Base-by-base conservation (phyloP, 768 basidiomycete genomes). In the Vararia minispora region DNA sequence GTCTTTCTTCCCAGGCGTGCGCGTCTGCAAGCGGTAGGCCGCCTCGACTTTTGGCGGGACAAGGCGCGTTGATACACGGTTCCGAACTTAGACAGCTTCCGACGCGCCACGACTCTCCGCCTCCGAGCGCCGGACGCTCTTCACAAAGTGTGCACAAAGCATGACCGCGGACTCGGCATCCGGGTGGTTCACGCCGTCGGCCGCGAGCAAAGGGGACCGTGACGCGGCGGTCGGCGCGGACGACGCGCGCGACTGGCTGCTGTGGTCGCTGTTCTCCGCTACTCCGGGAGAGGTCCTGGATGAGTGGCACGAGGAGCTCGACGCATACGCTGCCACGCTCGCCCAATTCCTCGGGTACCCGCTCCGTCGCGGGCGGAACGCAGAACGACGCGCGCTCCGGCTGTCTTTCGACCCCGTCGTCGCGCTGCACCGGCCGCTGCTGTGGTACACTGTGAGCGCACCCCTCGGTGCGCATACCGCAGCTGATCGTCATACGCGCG, bases 241-340 rank as follows among this genome's bases (percentile, higher is more conserved):
- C 13, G 76, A 80, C 42, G 54, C 70, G 28, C 33, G 60, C 5
- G 73, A 77, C 32, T 81, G 77, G 78, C 52, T 80, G n/a, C 59
- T 74, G 5, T 81, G 76, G 76, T 71, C 74, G 0, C 43, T 80
- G 17, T 80, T 78, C 50, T 67, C 67, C 1, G 54, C 61, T 3
- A 56, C 64, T 5, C 50, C 55, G 21, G 50, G 58, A 4, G 49
- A 58, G 8, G 32, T 45, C 4, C 37, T 45, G 16, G 43, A 58
- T 13, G 65, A 62, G 26, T 72, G 71, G 65, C 49, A 56, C 11
- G 71, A 71, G 2, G 78, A 79, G 49, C 47, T 79, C 2, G 58
- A 64, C 7, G 59, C 51, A 14, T 79, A 79, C 47, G 35, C 73
- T 2, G 33, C 50, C 5, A 42, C 27, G 5, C 48, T 75, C 16